A percentile compares a stretch with the other conserved stretches of the same genome.
Evolutionary conservation across 805 yeast species (phyloP).

Genomic region (Saturnispora sekii): DNA sequence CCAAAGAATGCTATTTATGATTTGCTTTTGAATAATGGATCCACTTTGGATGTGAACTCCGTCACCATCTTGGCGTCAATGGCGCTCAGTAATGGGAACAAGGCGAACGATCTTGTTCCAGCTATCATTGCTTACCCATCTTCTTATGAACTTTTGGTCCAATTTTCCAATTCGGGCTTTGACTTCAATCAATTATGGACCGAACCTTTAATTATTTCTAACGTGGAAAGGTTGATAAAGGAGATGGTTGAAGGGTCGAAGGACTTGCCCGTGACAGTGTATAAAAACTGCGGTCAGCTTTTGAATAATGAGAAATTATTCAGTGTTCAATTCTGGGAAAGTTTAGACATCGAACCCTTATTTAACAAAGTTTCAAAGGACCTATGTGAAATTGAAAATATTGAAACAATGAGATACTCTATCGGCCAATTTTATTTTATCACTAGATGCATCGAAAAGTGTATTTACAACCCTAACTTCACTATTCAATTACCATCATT

Average conservation of each 20-base stretch:
- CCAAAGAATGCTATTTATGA: conserved; percentile 11
- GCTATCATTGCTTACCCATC: conserved; percentile 13
- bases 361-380: conserved; percentile 14
- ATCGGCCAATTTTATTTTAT: conserved; percentile 20
- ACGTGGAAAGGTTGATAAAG: conserved; percentile 21
- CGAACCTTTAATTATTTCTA: conserved; percentile 15
- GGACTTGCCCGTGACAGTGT: conserved; percentile 9
- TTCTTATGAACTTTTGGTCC: conserved; percentile 14
- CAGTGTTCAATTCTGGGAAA: conserved; percentile 21
- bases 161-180: conserved; percentile 13
- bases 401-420: conserved; percentile 16
- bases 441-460: conserved; percentile 16
- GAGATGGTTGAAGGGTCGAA: conserved; percentile 16
- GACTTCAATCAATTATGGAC: conserved; percentile 14
- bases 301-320: conserved; percentile 15
- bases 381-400: conserved; percentile 11
- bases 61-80: conserved; percentile 13
- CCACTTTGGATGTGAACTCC: conserved; percentile 13
- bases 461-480: conserved; percentile 19
- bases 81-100: conserved; percentile 7
- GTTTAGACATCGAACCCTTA: conserved; percentile 16
- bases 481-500: conserved; percentile 17
- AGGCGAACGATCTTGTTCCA: conserved; percentile 11
- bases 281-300: conserved; percentile 18
- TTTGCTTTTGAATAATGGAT: conserved; percentile 8